Evolutionary conservation across 148 eudicot genomes (phyloP), one percentile per base, ranked within the genome.

Genomic region (Fagopyrum tataricum): DNA sequence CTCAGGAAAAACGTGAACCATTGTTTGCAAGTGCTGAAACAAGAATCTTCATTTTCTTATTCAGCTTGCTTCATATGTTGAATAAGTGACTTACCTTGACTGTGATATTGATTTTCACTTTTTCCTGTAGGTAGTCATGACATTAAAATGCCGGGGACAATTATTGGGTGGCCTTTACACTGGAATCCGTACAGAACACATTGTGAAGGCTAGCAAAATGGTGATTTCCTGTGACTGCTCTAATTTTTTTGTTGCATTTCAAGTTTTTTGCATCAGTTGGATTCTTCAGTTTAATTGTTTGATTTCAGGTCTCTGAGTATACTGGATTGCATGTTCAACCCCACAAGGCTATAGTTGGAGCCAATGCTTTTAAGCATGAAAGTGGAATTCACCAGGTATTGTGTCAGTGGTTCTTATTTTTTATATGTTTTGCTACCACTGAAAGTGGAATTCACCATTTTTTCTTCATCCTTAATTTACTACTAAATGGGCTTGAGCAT

Each of bases 311-410:
- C 61, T 80, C 82, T 42, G 87, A 84, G 76, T 81, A 84, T 73
- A 53, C 87, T 48, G 84, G 87, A 76, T 61, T 84, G 52, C 78
- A 56, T 67, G 80, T 84, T 71, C 84, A 84, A 67, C 84, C 86
- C 18, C 89, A 85, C 72, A 88, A 88, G 80, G 89, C 89, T 67
- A 82, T 88, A 71, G 89, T 88, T 49, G 89, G 89, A 56, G 85
- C 86, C 43, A 88, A 88, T 76, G 89, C 88, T 52, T 84, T 84
- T 74, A 85, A 82, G 68, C 92, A 88, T 82, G 83, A 81, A 79
- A 84, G 87, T 81, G 84, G 87, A 56, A 84, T 84, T 61, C 84
- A 84, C 31, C 87, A 84, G 84, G 84, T 81, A 73, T 59, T 7
- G 12, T 59, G 26, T 21, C 31, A 2, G 39, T 58, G 66, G 2